Base-by-base conservation (phyloP, 176 grass and related monocot genomes). In the Lolium rigidum region DNA sequence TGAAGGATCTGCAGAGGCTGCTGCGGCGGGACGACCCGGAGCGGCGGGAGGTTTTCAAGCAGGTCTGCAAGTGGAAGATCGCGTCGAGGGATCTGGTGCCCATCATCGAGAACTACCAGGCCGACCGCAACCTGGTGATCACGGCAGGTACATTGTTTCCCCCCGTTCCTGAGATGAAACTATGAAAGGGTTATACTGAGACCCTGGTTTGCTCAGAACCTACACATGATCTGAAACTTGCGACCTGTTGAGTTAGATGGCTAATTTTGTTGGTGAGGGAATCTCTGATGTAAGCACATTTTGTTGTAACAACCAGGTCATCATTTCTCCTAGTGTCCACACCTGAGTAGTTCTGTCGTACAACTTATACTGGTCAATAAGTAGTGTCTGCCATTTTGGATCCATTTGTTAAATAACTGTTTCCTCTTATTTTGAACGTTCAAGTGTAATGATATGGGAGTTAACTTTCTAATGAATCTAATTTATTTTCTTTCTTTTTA, bases 1-100 rank as follows among this genome's bases (percentile, higher is more conserved):
- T 97, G 64, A 97, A 94, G 83, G 95, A 97, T 80, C 79, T 95
- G 71, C 93, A 95, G 74, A 84, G 95, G 52, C 94, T 91, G 25
- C 91, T 97, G 26, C 85, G 95, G 50, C 89, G 95, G 14, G 95
- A 97, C 51, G 86, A 97, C 69, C 90, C 95, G 8, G 75, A 93
- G 68, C 89, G 81, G 80, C 80, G 93, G 39, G 87, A 93, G 44
- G 90, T 98, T 43, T 98, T 95, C 93, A 95, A 92, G 78, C 95
- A 93, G 93, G 92, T 98, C 11, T 95, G 95, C 84, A 93, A 92
- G 86, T 98, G 91, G 95, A 95, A 89, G 20, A 92, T 87, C 22
- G 91, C 94, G 16, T 95, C 89, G 26, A 86, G 64, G 14, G 91
- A 98, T 90, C 71, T 98, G 75, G 91, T 98, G 44, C 95, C 93